phyloP scores from a whole-genome alignment of 805 yeast species.

The Middelhovenomyces tepae region DNA sequence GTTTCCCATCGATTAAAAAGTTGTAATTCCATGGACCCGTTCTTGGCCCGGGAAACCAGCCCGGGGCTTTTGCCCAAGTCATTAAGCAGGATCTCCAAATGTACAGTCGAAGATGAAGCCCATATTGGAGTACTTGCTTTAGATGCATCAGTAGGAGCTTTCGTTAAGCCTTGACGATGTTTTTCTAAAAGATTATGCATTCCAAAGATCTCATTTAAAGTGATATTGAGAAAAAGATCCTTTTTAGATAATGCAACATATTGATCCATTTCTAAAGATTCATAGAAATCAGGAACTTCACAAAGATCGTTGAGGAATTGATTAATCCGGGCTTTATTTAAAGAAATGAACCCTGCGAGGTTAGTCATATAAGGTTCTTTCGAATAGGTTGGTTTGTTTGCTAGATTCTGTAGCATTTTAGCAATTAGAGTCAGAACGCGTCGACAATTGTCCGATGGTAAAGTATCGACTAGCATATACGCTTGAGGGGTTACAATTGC shows the following conservation, averaged over 20 bases:
- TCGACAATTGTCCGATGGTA: constrained; percentile 36
- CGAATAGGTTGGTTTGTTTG: constrained; percentile 64
- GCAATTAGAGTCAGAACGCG: constrained; percentile 72
- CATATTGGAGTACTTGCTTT: no score
- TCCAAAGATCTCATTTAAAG: constrained; percentile 27
- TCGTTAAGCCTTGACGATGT: constrained; percentile 16
- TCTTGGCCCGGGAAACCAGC: constrained; percentile 22
- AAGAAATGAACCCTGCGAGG: constrained; percentile 21
- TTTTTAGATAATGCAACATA: constrained; percentile 29
- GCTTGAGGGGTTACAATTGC: constrained; percentile 84
- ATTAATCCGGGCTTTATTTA: constrained; percentile 23
- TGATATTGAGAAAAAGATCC: constrained; percentile 25
- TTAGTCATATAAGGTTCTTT: constrained; percentile 37
- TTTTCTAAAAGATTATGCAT: constrained; percentile 29
- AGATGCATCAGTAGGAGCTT: no score
- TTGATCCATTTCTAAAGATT: constrained; percentile 31
- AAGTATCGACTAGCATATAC: constrained; percentile 29
- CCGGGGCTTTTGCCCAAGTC: constrained; percentile 26
- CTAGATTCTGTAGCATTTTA: constrained; percentile 75
- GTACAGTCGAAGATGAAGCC: no score
- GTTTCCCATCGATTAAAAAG: constrained; percentile 28
- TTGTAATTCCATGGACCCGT: constrained; percentile 25
- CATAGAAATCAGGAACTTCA: constrained; percentile 33
- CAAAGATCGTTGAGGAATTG: constrained; percentile 28
- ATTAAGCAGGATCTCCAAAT: constrained; percentile 19